Percentiles rank a stretch among this genome's conserved stretches.
Conservation (phyloP, 768 basidiomycete genomes). For the Tylopilus rubrobrunneus region DNA sequence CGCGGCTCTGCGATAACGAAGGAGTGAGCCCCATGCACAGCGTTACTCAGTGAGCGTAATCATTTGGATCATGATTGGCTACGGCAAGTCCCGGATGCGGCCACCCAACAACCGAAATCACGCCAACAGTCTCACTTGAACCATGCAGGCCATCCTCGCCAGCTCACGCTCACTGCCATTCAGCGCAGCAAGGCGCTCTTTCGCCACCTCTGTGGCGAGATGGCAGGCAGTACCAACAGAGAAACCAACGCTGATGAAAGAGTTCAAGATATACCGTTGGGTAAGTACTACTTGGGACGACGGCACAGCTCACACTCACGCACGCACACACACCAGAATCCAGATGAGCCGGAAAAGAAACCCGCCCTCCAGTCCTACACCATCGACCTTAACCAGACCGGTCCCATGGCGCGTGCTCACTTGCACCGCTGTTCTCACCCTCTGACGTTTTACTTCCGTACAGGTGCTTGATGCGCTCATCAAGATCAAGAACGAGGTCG, state of each 20-base stretch:
- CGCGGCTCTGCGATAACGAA: too few species aligned
- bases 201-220: slow-evolving; percentile 26
- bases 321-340: slow-evolving; percentile 53
- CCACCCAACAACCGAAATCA: neutral
- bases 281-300: slow-evolving; percentile 33
- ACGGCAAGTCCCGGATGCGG: slow-evolving; percentile 14
- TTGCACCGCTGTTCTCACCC: neutral
- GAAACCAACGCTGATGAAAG: slow-evolving; percentile 77
- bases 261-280: slow-evolving; percentile 99
- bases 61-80: slow-evolving; percentile 16
- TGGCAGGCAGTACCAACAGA: slow-evolving; percentile 46
- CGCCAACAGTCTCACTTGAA: neutral
- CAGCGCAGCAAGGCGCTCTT: slow-evolving; percentile 26
- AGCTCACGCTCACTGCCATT: slow-evolving; percentile 4
- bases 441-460: neutral
- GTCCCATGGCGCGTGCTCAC: slow-evolving; percentile 72
- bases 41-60: too few species aligned
- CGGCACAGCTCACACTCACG: neutral
- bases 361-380: slow-evolving; percentile 88
- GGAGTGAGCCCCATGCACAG: too few species aligned
- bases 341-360: slow-evolving; percentile 90
- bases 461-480: slow-evolving; percentile 89
- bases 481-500: slow-evolving; percentile 99
- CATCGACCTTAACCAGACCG: slow-evolving; percentile 90
- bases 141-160: slow-evolving; percentile 15